phyloP scores from a whole-genome alignment of 2,329 filamentous ascomycete genomes.

The Tolypocladium ophioglossoides region DNA sequence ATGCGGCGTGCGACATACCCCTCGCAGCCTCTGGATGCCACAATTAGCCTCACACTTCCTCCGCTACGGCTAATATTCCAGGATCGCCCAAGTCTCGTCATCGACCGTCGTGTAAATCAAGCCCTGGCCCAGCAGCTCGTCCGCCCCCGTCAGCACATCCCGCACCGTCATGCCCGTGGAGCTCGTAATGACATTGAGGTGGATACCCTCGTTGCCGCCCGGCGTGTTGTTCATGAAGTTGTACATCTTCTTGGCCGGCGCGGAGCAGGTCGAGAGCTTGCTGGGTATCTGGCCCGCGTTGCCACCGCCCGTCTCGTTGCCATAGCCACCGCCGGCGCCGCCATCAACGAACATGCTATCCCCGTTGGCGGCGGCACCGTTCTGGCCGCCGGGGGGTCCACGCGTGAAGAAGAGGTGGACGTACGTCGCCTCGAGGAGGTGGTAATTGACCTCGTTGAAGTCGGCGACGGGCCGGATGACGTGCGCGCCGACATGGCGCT shows the following conservation, averaged over 20 bases:
- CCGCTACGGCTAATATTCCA: conserved; percentile 39
- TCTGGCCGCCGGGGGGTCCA: conserved; percentile 42
- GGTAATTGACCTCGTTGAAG: conserved; percentile 88
- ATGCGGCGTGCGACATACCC: not conserved
- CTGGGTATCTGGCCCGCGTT: conserved; percentile 25
- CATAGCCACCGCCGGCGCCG: conserved; percentile 30
- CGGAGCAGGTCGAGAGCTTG: conserved; percentile 38
- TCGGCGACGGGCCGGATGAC: conserved; percentile 71
- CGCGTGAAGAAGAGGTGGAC: conserved; percentile 77
- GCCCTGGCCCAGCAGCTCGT: conserved; percentile 66
- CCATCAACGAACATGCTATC: conserved; percentile 49
- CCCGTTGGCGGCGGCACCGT: conserved; percentile 25
- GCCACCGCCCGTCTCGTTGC: conserved; percentile 23
- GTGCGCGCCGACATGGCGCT: conserved; percentile 70
- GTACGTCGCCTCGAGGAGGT: conserved; percentile 80
- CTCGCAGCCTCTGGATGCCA: not conserved
- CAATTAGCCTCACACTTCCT: not conserved
- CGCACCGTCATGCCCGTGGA: conserved; percentile 52
- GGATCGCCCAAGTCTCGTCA: conserved; percentile 81
- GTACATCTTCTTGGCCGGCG: conserved; percentile 59
- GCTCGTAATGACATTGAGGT: conserved; percentile 66
- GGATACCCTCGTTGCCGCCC: conserved; percentile 72
- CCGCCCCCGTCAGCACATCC: conserved; percentile 67
- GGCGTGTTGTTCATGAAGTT: conserved; percentile 54
- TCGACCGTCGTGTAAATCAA: conserved; percentile 86